Evolutionary conservation across 345 rosid genomes (phyloP), one percentile per base, ranked within the genome.

Genomic region (Populus pruinosa): DNA sequence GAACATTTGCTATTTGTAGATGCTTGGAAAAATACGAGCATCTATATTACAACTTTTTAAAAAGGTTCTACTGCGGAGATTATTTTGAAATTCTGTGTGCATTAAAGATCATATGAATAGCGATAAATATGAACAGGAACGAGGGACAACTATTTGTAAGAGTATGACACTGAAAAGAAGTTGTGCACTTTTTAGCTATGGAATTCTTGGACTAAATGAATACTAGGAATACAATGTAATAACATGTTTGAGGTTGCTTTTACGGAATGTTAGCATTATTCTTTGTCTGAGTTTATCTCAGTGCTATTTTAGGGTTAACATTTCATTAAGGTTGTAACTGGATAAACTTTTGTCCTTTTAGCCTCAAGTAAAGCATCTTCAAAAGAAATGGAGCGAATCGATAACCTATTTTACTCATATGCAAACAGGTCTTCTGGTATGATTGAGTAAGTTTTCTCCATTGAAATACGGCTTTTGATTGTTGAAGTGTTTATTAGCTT

Each of bases 321-420:
- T n/a, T 56, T 23, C 63, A 31, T 35, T 41, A 10, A 41, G 2
- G 36, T 70, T 69, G 39, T 72, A 62, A 77, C 70, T 38, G 10
- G 27, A 20, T 63, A 31, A 53, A n/a, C 69, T 5, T 66, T 55
- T 29, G 20, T 83, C 59, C 78, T 56, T 81, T 69, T 87, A 92
- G 99, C 93, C 73, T 87, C 97, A 75, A 88, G 96, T 73, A 96
- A 88, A 89, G 93, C 97, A 64, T 88, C 91, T 85, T 90, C 91
- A 29, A 93, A 91, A 80, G 99, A 93, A 87, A 90, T 93, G 93
- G 98, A 93, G 76, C 89, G 98, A 83, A 92, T 92, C 21, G 98
- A 96, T 81, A 88, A 82, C 76, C 80, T 96, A 25, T 93, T 91
- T 77, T 70, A 85, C 83, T 77, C 91, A 0, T 96, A 91, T 78